Conservation (phyloP, 2,329 filamentous ascomycete genomes). For the Cordyceps fumosorosea region DNA sequence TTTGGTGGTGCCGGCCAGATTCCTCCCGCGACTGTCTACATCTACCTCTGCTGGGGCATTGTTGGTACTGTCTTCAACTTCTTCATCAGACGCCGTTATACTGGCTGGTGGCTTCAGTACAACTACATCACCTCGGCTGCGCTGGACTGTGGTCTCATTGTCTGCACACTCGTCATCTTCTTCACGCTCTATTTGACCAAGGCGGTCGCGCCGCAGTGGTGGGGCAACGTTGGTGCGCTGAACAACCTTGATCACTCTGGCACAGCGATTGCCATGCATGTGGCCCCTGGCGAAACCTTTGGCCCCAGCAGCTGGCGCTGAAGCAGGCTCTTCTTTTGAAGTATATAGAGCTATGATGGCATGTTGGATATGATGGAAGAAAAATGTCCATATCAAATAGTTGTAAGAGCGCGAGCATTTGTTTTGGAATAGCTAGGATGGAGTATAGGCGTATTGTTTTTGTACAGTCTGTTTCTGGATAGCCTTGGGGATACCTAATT, state of each 20-base stretch:
- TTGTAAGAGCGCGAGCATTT: not conserved
- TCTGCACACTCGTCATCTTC: slow-evolving; percentile 64
- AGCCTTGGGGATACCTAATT: slow-evolving; percentile 14
- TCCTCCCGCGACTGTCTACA: slow-evolving; percentile 64
- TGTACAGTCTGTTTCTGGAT: not conserved
- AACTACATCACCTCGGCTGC: slow-evolving; percentile 71
- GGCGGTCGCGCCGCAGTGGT: slow-evolving; percentile 52
- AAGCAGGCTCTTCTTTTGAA: slow-evolving; percentile 8
- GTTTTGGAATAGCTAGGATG: not conserved
- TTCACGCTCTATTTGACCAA: slow-evolving; percentile 58
- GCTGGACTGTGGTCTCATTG: slow-evolving; percentile 60
- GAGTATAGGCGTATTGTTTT: slow-evolving; percentile 5
- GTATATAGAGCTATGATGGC: not conserved
- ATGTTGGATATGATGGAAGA: not conserved
- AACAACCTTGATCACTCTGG: slow-evolving; percentile 40
- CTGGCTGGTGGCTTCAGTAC: slow-evolving; percentile 71
- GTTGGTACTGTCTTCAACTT: slow-evolving; percentile 65
- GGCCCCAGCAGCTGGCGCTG: slow-evolving; percentile 44
- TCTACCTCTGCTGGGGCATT: slow-evolving; percentile 64
- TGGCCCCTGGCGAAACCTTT: slow-evolving; percentile 41
- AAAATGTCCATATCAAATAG: not conserved
- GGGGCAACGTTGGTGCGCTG: slow-evolving; percentile 46
- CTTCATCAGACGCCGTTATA: slow-evolving; percentile 56
- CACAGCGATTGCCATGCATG: slow-evolving; percentile 35
- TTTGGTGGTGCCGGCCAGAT: slow-evolving; percentile 58